These are phyloP conservation scores for Phytophthora pluvialis DNA, from an alignment of 352 stramenopile species.

Conservation along the genomic window DNA sequence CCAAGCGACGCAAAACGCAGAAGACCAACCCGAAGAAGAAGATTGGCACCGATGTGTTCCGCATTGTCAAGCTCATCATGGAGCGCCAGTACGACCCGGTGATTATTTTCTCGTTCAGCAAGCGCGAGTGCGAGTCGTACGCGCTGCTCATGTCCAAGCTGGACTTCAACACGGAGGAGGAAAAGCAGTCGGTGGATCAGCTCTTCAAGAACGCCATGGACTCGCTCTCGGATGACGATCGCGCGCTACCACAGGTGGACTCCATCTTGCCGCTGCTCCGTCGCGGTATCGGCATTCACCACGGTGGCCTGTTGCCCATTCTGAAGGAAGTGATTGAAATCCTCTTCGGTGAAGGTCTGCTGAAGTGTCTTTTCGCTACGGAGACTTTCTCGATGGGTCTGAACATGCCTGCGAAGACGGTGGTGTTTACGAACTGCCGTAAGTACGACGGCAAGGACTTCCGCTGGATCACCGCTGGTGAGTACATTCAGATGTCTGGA, in stretches of 20 bases:
- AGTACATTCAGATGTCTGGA: conserved; percentile 97
- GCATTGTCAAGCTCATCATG: conserved; percentile 99
- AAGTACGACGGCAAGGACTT: conserved; percentile 98
- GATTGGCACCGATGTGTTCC: conserved; percentile 95
- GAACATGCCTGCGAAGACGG: conserved; percentile 99
- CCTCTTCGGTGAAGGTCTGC: conserved; percentile 94
- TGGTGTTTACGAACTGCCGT: conserved; percentile 97
- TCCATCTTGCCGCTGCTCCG: conserved; percentile 97
- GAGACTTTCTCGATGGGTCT: conserved; percentile 98
- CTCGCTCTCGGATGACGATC: conserved; percentile 96
- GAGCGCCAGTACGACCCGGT: conserved; percentile 96
- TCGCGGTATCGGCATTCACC: conserved; percentile 99
- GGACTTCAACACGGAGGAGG: conserved; percentile 98
- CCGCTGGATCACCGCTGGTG: conserved; percentile 95
- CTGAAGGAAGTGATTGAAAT: conserved; percentile 98
- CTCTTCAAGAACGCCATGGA: conserved; percentile 99
- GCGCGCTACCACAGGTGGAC: conserved; percentile 97
- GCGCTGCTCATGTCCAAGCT: conserved; percentile 93
- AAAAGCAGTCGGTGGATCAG: conserved; percentile 97
- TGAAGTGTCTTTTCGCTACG: conserved; percentile 99
- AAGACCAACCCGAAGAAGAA: conserved; percentile 89
- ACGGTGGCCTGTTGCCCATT: conserved; percentile 98
- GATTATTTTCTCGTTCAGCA: conserved; percentile 99
- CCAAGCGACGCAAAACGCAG: conserved; percentile 64
- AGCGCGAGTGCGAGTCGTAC: conserved; percentile 97